Base-by-base conservation (phyloP, 78 protist genomes). In the Carpediemonas membranifera region DNA sequence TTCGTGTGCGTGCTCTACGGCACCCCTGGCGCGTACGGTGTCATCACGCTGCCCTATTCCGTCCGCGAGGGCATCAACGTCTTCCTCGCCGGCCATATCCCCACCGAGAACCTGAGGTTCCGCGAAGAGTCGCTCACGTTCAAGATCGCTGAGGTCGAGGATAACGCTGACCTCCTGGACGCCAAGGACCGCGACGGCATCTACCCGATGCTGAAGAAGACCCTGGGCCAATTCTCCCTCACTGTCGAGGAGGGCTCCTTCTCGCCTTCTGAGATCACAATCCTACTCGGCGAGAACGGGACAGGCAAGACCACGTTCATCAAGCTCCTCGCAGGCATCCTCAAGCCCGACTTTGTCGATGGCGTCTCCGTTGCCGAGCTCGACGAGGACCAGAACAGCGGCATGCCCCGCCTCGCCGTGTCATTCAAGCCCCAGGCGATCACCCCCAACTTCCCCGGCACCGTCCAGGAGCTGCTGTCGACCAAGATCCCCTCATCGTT, bases 241-340 rank as follows among this genome's bases (percentile, higher is more conserved):
- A 31, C 59, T 36, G 76, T 94, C 50, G 85, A 84, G 60, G 84
- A 78, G n/a, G 98, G 99, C 31, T 70, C 61, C 30, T 93, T 87
- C 75, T 77, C 87, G 28, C 95, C 90, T 64, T 90, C 98, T 16
- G 98, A 97, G 67, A 95, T 97, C 56, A 41, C 92, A 47, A 99
- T 94, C 34, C 65, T 97, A 82, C 84, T 97, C 25, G 99, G 99
- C 27, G 92, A 95, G 81, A 97, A 97, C 78, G 99, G 99, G 37
- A 88, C 94, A 2, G 99, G 99, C 56, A 97, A 97, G 86, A 94
- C 99, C 47, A 96, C 99, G 3, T 87, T 96, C 85, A 93, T 96
- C 85, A 1, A 58, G 21, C 2, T 78, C 34, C 56, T 78, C 3
- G 98, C 94, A 56, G 96, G 96, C 50, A 63, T 73, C n/a, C 51